phyloP scores from a whole-genome alignment of 768 basidiomycete species.

The Russula olivacea region DNA sequence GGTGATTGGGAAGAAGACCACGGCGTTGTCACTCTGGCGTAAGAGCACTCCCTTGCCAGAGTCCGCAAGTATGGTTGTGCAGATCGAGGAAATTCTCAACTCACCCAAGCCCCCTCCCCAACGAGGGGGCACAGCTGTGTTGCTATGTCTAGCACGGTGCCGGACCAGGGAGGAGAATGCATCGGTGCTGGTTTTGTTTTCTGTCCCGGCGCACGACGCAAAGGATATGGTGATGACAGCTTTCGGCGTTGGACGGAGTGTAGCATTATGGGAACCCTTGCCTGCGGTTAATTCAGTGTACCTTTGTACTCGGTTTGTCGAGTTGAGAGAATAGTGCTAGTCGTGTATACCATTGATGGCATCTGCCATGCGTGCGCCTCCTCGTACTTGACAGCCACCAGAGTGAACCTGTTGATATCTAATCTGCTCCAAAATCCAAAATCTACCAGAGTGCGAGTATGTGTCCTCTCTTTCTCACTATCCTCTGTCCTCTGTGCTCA shows the following conservation, averaged over 20 bases:
- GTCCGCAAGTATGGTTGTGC: conserved; percentile 9
- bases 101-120: conserved; percentile 6
- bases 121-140: conserved; percentile 1
- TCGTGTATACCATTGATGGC: not conserved
- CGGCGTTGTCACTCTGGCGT: conserved; percentile 17
- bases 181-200: conserved; percentile 8
- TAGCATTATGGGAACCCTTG: conserved; percentile 7
- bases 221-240: not conserved
- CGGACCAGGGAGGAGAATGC: not conserved
- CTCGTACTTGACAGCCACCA: not conserved
- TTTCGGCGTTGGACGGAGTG: not conserved
- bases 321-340: not conserved
- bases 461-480: not conserved
- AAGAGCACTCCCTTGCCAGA: conserved; percentile 14
- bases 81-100: conserved; percentile 11
- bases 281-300: not conserved
- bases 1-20: conserved; percentile 8
- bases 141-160: conserved; percentile 18
- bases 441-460: not conserved
- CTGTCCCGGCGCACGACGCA: conserved; percentile 7
- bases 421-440: not conserved
- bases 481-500: not conserved
- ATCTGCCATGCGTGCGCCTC: not conserved
- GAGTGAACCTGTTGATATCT: not conserved
- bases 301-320: conserved; percentile 15